Conservation (phyloP, 495 filamentous ascomycete genomes). For the Xylaria venustula region DNA sequence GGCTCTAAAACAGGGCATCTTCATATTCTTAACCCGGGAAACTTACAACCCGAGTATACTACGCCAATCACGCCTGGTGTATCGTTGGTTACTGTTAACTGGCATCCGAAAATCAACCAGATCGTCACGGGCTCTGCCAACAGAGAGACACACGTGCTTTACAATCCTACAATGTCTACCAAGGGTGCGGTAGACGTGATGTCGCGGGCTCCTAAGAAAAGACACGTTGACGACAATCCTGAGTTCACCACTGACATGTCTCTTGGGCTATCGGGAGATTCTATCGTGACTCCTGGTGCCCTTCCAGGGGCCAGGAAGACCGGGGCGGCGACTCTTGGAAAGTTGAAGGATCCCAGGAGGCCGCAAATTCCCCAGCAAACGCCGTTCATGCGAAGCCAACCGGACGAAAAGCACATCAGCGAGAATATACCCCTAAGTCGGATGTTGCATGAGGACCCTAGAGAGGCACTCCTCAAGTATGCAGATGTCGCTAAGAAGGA, state of each 20-base stretch:
- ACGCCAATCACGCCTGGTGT: conserved; percentile 82
- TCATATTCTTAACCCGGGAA: conserved; percentile 90
- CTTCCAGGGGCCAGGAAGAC: conserved; percentile 39
- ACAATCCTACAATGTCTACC: conserved; percentile 76
- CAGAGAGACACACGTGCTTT: conserved; percentile 83
- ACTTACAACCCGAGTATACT: conserved; percentile 76
- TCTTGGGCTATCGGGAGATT: conserved; percentile 77
- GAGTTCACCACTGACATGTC: conserved; percentile 78
- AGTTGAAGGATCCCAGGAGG: conserved; percentile 71
- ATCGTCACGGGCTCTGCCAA: conserved; percentile 93
- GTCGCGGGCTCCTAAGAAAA: conserved; percentile 88
- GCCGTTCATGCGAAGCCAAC: conserved; percentile 87
- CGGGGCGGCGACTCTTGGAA: conserved; percentile 77
- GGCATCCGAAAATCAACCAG: conserved; percentile 94
- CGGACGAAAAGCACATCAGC: conserved; percentile 85
- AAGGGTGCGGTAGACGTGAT: conserved; percentile 86
- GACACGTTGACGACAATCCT: conserved; percentile 91
- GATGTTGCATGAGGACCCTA: conserved; percentile 97
- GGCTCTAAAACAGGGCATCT: conserved; percentile 85
- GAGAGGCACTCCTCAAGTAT: conserved; percentile 92
- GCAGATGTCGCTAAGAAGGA: conserved; percentile 92
- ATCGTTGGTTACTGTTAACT: conserved; percentile 78
- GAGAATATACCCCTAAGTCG: conserved; percentile 83
- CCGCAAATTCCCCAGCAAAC: conserved; percentile 83
- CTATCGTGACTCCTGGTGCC: conserved; percentile 67